Evolutionary conservation across 2,329 filamentous ascomycete species (phyloP).

Genomic region (Verticillium klebahnii): DNA sequence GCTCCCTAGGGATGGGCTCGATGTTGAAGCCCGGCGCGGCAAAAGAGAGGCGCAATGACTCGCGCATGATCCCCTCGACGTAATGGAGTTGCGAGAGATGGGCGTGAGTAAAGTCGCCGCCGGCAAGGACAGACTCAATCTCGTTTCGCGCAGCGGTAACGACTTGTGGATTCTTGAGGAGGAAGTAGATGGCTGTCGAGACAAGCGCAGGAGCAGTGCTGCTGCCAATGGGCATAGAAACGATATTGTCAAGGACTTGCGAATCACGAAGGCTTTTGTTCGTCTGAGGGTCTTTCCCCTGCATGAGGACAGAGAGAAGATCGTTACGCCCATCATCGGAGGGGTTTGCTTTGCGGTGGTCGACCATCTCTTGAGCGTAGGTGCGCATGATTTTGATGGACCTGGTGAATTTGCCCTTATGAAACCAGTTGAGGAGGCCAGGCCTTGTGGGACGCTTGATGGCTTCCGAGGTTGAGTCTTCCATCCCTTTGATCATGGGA

Average conservation of each 20-base stretch:
- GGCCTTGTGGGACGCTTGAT: slow-evolving; percentile 50
- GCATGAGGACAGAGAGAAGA: slow-evolving; percentile 55
- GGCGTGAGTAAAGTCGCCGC: slow-evolving; percentile 37
- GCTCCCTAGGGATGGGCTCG: slow-evolving; percentile 37
- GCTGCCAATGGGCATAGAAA: slow-evolving; percentile 60
- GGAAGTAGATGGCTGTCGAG: slow-evolving; percentile 41
- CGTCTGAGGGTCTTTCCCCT: slow-evolving; percentile 56
- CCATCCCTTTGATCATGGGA: slow-evolving; percentile 48
- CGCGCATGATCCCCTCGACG: slow-evolving; percentile 47
- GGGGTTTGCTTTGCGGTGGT: slow-evolving; percentile 48
- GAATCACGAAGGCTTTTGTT: slow-evolving; percentile 52
- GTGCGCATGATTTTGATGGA: slow-evolving; percentile 49
- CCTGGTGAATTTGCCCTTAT: slow-evolving; percentile 47
- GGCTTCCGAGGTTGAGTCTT: slow-evolving; percentile 49
- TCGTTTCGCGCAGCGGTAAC: slow-evolving; percentile 47
- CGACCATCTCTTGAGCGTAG: slow-evolving; percentile 52
- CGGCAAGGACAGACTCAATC: slow-evolving; percentile 44
- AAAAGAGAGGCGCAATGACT: slow-evolving; percentile 49
- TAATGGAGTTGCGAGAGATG: slow-evolving; percentile 49
- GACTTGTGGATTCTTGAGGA: slow-evolving; percentile 44
- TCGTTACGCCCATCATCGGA: slow-evolving; percentile 55
- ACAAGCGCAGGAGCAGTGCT: slow-evolving; percentile 43
- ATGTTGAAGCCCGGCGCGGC: slow-evolving; percentile 53
- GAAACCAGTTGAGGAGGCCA: slow-evolving; percentile 46
- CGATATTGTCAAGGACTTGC: slow-evolving; percentile 63